These are phyloP conservation scores for Lachnellula arida DNA, from an alignment of 2,329 filamentous ascomycete genomes.

Conservation along the genomic window DNA sequence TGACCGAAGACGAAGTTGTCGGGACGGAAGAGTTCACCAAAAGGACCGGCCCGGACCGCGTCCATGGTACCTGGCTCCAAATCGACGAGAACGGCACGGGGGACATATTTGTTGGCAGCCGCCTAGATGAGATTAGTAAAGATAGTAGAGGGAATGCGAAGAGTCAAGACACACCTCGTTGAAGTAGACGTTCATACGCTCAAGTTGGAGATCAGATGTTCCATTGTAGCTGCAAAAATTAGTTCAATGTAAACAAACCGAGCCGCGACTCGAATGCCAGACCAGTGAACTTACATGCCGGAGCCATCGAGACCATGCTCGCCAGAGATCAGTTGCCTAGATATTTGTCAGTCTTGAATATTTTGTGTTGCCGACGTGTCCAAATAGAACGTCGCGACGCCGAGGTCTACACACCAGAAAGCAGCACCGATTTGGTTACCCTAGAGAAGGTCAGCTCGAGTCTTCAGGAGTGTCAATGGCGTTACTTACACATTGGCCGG, in stretches of 20 bases:
- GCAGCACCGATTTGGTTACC: conserved; percentile 99
- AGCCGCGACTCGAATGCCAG: background rate
- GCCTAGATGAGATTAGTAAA: conserved; percentile 53
- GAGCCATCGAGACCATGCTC: conserved; percentile 97
- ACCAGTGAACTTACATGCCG: conserved; percentile 68
- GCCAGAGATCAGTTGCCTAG: conserved; percentile 75
- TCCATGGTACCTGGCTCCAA: conserved; percentile 99
- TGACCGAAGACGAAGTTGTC: conserved; percentile 99
- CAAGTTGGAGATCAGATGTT: conserved; percentile 96
- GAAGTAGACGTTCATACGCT: conserved; percentile 99
- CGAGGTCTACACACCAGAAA: conserved; percentile 70
- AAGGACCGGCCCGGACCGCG: conserved; percentile 94
- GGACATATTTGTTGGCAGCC: conserved; percentile 98
- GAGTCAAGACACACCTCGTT: conserved; percentile 60
- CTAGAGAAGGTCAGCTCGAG: conserved; percentile 44
- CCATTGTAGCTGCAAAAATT: conserved; percentile 73
- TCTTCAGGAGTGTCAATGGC: conserved; percentile 1
- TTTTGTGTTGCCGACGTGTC: conserved; percentile 29
- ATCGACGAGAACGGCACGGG: conserved; percentile 98
- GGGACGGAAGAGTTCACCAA: conserved; percentile 98
- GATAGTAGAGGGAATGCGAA: background rate
- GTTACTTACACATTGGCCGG: conserved; percentile 91
- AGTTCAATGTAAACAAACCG: conserved; percentile 14
- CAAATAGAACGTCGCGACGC: conserved; percentile 13
- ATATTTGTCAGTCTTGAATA: conserved; percentile 36